Base-by-base conservation (phyloP, 345 rosid genomes). In the Mallotus nudiflorus region DNA sequence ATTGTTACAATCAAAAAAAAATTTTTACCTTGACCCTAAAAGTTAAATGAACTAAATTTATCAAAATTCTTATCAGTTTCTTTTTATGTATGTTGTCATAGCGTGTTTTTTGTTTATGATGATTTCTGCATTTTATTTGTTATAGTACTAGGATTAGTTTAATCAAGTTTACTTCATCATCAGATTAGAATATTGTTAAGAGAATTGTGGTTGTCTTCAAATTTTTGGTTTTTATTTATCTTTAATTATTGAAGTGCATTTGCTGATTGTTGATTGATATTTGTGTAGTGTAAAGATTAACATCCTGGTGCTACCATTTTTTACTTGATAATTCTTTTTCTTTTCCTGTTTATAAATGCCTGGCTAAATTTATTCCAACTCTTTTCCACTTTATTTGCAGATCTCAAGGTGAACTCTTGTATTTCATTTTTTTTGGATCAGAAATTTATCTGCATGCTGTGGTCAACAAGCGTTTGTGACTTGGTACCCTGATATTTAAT, bases 381-480 rank as follows among this genome's bases (percentile, higher is more conserved):
- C 46, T 31, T 67, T 59, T 29, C 16, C 12, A 25, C 29, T 77
- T 81, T 77, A 2, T 79, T 81, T 88, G 96, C 97, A 95, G 99
- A 80, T 85, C 85, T 72, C 97, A 85, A 85, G 99, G 99, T 92
- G 89, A 83, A 86, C 81, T 61, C 69, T 75, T 72, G n/a, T 67
- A 68, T 61, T 77, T 74, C 64, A 68, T 62, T 59, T 63, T 72
- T 58, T 69, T 62, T 45, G 68, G 70, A 39, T 60, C 76, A 45
- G 63, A 67, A 77, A 62, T 72, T 45, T 54, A 25, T 50, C 54
- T 75, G 73, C 69, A 42, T 50, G 16, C 48, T 48, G 59, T 70
- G 76, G 53, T 71, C 66, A 70, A 55, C 67, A 31, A 74, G 58
- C 58, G 69, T 67, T 51, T 69, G 6, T 53, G 28, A 61, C 24